Conservation (phyloP, 352 stramenopile species). For the Phytophthora foliorum region DNA sequence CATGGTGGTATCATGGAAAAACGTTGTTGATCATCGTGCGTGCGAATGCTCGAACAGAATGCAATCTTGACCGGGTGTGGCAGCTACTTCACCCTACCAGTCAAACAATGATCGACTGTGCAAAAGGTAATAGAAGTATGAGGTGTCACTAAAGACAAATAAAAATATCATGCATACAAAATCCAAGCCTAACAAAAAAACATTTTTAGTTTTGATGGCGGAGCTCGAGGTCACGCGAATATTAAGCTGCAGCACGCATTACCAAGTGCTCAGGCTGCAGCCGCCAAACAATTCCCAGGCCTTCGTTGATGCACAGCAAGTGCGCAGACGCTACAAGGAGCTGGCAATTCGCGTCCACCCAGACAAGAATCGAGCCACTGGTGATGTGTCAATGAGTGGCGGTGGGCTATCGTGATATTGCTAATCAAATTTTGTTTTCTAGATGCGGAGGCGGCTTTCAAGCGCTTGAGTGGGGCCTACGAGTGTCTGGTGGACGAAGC, state of each 20-base stretch:
- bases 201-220: not conserved
- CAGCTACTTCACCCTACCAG: too few species aligned
- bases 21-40: too few species aligned
- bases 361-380: constrained; percentile 63
- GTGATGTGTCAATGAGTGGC: constrained; percentile 23
- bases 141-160: too few species aligned
- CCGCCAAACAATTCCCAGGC: not conserved
- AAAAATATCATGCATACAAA: not conserved
- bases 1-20: too few species aligned
- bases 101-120: too few species aligned
- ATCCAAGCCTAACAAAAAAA: not conserved
- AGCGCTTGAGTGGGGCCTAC: constrained; percentile 80
- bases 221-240: constrained; percentile 29
- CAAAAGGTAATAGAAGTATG: too few species aligned
- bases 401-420: not conserved
- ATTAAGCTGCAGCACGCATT: constrained; percentile 51
- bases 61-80: too few species aligned
- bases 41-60: too few species aligned
- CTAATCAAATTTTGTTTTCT: constrained; percentile 4
- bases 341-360: constrained; percentile 65
- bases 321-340: constrained; percentile 62
- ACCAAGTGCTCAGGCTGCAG: constrained; percentile 49
- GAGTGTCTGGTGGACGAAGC: constrained; percentile 69
- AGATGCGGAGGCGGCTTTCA: constrained; percentile 84
- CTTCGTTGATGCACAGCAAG: constrained; percentile 36